Evolutionary conservation across 768 basidiomycete species (phyloP).

Genomic region (Boletus tylopilopsis): DNA sequence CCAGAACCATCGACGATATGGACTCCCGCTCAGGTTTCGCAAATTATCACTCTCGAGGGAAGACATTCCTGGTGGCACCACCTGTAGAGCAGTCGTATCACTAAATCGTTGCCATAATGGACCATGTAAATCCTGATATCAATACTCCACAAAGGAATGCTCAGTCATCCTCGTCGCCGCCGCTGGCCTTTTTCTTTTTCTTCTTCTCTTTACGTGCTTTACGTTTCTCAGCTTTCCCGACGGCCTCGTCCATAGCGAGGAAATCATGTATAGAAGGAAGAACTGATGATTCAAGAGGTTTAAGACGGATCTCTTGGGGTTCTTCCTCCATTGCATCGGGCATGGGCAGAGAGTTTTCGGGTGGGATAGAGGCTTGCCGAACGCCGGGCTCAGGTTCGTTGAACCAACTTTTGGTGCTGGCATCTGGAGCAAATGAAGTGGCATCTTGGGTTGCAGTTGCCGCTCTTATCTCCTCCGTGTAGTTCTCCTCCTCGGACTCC

Average conservation of each 20-base stretch:
- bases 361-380: background rate
- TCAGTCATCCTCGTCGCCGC: conserved; percentile 33
- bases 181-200: conserved; percentile 33
- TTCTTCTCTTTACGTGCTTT: conserved; percentile 75
- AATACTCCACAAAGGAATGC: background rate
- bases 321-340: conserved; percentile 26
- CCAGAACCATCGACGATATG: conserved; percentile 73
- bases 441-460: conserved; percentile 8
- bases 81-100: conserved; percentile 4
- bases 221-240: conserved; percentile 61
- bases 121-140: background rate
- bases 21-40: conserved; percentile 64
- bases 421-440: conserved; percentile 2
- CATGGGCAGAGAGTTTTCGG: conserved; percentile 13
- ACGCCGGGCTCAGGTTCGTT: conserved; percentile 35
- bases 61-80: conserved; percentile 25
- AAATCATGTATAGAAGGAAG: conserved; percentile 82
- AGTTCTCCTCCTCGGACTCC: conserved; percentile 41
- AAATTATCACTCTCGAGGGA: conserved; percentile 57
- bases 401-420: conserved; percentile 42
- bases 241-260: conserved; percentile 71
- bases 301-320: conserved; percentile 51
- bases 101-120: background rate
- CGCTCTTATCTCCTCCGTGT: conserved; percentile 12
- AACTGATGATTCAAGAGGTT: conserved; percentile 74